These are phyloP conservation scores for Ophiostoma fasciatum DNA, from an alignment of 2,329 filamentous ascomycete genomes.

Conservation along the genomic window DNA sequence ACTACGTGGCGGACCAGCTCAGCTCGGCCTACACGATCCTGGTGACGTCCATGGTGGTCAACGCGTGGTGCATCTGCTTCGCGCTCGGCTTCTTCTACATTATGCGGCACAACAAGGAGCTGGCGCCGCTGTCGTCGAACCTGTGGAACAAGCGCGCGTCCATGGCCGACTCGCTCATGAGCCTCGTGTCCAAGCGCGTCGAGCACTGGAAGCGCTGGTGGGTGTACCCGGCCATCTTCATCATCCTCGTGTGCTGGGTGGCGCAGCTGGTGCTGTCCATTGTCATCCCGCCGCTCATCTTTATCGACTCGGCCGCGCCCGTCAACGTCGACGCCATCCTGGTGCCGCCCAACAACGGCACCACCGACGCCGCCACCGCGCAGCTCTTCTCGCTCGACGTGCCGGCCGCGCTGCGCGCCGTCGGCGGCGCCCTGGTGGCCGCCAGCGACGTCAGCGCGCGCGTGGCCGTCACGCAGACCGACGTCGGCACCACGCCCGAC, in stretches of 20 bases:
- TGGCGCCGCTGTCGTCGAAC: slow-evolving; percentile 8
- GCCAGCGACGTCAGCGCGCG: slow-evolving; percentile 32
- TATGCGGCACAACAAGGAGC: slow-evolving; percentile 9
- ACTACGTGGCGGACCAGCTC: slow-evolving; percentile 9
- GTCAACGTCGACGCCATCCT: slow-evolving; percentile 8
- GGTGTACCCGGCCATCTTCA: slow-evolving; percentile 9
- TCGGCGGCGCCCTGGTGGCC: slow-evolving; percentile 68
- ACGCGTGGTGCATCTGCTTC: slow-evolving; percentile 10
- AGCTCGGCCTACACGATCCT: slow-evolving; percentile 9
- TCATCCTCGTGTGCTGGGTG: slow-evolving; percentile 8
- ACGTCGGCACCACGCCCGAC: slow-evolving; percentile 9
- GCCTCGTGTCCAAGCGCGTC: slow-evolving; percentile 2
- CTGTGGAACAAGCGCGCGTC: slow-evolving; percentile 10
- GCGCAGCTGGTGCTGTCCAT: slow-evolving; percentile 8
- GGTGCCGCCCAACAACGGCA: slow-evolving; percentile 8
- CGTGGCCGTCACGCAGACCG: slow-evolving; percentile 5
- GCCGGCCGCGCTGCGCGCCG: slow-evolving; percentile 66
- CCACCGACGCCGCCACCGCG: slow-evolving; percentile 5
- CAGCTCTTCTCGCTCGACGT: slow-evolving; percentile 10
- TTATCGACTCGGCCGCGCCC: slow-evolving; percentile 8
- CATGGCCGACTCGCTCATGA: slow-evolving; percentile 9
- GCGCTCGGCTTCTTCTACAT: slow-evolving; percentile 10
- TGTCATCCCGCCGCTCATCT: slow-evolving; percentile 7
- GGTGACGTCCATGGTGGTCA: slow-evolving; percentile 9
- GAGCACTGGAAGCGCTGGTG: slow-evolving; percentile 9